phyloP scores from a whole-genome alignment of 345 rosid species.

The Heritiera littoralis region DNA sequence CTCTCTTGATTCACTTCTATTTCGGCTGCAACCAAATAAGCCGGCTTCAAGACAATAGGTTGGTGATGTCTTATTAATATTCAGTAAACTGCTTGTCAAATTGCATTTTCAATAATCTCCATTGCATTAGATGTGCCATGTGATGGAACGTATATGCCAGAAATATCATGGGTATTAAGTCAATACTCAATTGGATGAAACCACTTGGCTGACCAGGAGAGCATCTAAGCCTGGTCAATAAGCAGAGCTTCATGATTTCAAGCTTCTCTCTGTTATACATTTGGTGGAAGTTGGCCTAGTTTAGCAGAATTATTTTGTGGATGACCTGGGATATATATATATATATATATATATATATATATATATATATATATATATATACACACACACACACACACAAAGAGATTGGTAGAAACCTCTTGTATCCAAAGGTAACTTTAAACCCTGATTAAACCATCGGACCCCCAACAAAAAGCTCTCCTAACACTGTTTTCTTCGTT shows the following conservation, averaged over 20 bases:
- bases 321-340: too few species aligned
- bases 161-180: slow-evolving; percentile 3
- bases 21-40: not conserved
- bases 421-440: too few species aligned
- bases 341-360: too few species aligned
- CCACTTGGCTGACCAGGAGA: not conserved
- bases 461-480: too few species aligned
- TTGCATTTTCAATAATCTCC: not conserved
- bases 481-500: too few species aligned
- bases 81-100: slow-evolving; percentile 1
- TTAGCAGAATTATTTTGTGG: too few species aligned
- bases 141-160: not conserved
- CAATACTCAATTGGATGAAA: slow-evolving; percentile 14
- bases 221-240: not conserved
- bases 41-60: not conserved
- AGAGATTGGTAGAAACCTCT: too few species aligned
- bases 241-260: not conserved
- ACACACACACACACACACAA: too few species aligned
- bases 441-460: too few species aligned
- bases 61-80: not conserved
- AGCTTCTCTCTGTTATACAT: not conserved
- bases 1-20: not conserved
- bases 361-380: too few species aligned
- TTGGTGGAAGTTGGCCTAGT: not conserved
- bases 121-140: slow-evolving; percentile 10